Base-by-base conservation (phyloP, 176 grass and related monocot genomes). In the Carex parvula region DNA sequence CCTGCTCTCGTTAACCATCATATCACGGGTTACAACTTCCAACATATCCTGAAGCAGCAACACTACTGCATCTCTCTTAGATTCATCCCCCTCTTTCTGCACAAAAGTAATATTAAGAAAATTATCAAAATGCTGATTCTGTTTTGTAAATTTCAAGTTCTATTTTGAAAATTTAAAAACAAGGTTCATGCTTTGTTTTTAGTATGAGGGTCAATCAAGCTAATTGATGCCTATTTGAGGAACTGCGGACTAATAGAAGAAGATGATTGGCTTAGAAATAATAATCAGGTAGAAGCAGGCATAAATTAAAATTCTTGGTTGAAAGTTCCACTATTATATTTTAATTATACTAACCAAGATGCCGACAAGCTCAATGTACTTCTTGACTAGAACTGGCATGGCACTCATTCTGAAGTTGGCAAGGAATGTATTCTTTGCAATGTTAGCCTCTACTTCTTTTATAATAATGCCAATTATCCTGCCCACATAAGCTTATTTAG, bases 1-100 rank as follows among this genome's bases (percentile, higher is more conserved):
- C 95, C 86, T 89, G 71, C 91, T 93, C 86, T 98, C 92, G 84
- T 98, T 92, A 80, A 94, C 92, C 95, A 98, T 98, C 95, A 98
- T 94, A 88, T 98, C 95, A 79, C 92, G 87, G 33, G 92, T 98
- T 57, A 98, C 88, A 55, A 98, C 90, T 90, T 98, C 92, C 33
- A 98, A 65, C 95, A 98, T 98, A 73, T 98, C 95, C 94, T 98
- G 95, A 83, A 98, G 89, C 82, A 98, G 72, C 69, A 98, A 64
- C 37, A 98, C 92, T 26, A 98, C 88, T 82, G 84, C 87, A 75
- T 90, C 92, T 79, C 86, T 90, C 69, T 88, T 94, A n/a, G 90
- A 92, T 15, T 90, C 82, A 87, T 97, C 84, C 59, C 90, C 90
- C 85, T 91, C 89, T 94, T 94, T 97, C 95, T 97, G 89, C 72